phyloP scores from a whole-genome alignment of 1,284 basidiomycete genomes.

The Trametes sp. region DNA sequence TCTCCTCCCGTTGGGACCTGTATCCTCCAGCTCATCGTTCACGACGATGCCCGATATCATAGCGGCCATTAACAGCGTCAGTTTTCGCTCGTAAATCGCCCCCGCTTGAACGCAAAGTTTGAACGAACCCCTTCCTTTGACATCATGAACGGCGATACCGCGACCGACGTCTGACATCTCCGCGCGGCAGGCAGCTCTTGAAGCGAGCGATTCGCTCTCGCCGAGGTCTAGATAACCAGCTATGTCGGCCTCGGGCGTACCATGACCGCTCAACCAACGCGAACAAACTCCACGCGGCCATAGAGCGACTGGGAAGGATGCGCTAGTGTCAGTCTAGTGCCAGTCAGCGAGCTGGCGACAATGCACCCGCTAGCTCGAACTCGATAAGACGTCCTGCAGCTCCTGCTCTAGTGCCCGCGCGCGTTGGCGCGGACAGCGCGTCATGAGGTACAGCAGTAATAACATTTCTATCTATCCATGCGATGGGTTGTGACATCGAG shows the following conservation, averaged over 20 bases:
- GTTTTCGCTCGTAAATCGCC: conserved; percentile 4
- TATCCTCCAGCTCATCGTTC: not conserved
- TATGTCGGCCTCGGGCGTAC: not conserved
- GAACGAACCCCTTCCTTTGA: not conserved
- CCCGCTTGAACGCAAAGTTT: not conserved
- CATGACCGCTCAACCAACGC: not conserved
- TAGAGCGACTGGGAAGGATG: not conserved
- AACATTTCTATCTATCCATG: no score
- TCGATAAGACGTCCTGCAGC: no score
- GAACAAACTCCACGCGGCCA: not conserved
- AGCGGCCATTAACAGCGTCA: not conserved
- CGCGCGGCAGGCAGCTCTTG: not conserved
- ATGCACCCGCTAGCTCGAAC: not conserved
- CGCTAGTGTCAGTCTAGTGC: not conserved
- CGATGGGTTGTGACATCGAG: no score
- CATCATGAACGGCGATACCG: conserved; percentile 21
- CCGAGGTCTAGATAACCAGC: not conserved
- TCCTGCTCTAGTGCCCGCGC: no score
- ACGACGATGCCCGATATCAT: not conserved
- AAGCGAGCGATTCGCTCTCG: no score
- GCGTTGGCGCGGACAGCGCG: no score
- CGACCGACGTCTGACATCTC: conserved; percentile 9
- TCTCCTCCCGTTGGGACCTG: no score
- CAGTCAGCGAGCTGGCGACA: not conserved
- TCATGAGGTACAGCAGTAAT: no score